These are phyloP conservation scores for Shiraia sp. DNA, from an alignment of 2,329 filamentous ascomycete species.

Conservation along the genomic window DNA sequence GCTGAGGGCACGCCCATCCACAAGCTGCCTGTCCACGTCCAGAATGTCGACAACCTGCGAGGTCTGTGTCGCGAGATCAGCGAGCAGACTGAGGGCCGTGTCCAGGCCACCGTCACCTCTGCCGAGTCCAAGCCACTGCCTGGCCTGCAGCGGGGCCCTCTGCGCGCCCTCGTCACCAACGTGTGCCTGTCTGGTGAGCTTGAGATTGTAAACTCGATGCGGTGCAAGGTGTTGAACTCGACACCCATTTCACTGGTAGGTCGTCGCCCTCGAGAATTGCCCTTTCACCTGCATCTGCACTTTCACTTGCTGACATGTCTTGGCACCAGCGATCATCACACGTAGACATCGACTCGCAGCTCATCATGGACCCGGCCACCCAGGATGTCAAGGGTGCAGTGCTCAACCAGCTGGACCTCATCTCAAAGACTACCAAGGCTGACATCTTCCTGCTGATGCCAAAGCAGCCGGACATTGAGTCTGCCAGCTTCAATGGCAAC, in stretches of 20 bases:
- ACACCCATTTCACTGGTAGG: constrained; percentile 90
- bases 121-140: constrained; percentile 70
- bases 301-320: constrained; percentile 25
- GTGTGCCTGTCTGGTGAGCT: constrained; percentile 88
- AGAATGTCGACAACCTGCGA: constrained; percentile 80
- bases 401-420: constrained; percentile 81
- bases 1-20: constrained; percentile 82
- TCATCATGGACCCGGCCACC: constrained; percentile 76
- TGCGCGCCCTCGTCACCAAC: constrained; percentile 67
- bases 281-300: constrained; percentile 11
- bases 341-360: constrained; percentile 88
- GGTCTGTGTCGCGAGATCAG: constrained; percentile 82
- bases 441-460: constrained; percentile 96
- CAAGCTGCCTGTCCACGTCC: constrained; percentile 87
- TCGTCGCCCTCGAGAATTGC: too few species aligned
- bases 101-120: constrained; percentile 82
- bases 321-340: constrained; percentile 79
- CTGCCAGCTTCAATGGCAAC: constrained; percentile 71
- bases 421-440: constrained; percentile 86
- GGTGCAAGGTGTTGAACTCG: constrained; percentile 86
- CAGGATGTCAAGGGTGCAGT: constrained; percentile 74
- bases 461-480: constrained; percentile 78
- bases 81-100: constrained; percentile 63
- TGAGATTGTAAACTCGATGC: constrained; percentile 85
- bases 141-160: constrained; percentile 54